These are phyloP conservation scores for Chiua virens DNA, from an alignment of 768 basidiomycete genomes.

Conservation along the genomic window DNA sequence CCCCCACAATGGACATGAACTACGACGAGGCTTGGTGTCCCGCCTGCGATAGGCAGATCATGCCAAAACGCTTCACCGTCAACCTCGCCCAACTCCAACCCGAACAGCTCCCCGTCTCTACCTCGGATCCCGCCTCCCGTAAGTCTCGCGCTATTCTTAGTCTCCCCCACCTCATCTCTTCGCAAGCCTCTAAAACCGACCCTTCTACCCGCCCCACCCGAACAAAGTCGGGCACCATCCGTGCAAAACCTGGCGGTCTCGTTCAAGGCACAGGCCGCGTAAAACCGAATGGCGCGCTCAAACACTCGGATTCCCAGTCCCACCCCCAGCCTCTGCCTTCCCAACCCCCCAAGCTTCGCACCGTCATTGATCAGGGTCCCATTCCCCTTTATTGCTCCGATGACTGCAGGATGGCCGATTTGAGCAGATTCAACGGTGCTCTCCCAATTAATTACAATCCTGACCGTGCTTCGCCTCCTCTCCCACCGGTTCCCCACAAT, in stretches of 20 bases:
- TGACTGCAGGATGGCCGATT: constrained; percentile 64
- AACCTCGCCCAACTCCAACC: constrained; percentile 33
- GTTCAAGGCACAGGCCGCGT: constrained; percentile 66
- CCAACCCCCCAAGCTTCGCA: constrained; percentile 50
- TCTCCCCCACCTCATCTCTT: constrained; percentile 3
- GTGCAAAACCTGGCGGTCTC: constrained; percentile 48
- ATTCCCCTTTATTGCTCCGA: constrained; percentile 84
- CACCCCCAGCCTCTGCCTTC: constrained; percentile 28
- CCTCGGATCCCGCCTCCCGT: constrained; percentile 43
- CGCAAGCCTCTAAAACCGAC: constrained; percentile 29
- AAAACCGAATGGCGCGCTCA: constrained; percentile 57
- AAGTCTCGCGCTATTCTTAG: constrained; percentile 13
- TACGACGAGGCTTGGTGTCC: constrained; percentile 82
- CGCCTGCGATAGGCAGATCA: constrained; percentile 72
- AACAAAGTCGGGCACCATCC: constrained; percentile 37
- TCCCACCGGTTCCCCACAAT: constrained; percentile 43
- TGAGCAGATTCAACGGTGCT: constrained; percentile 40
- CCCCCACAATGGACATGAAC: constrained; percentile 33
- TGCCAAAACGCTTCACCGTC: constrained; percentile 71
- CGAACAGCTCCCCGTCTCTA: constrained; percentile 23
- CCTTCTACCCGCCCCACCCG: constrained; percentile 29
- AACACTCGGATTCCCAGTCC: constrained; percentile 34
- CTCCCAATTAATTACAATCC: constrained; percentile 51
- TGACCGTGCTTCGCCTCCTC: constrained; percentile 39
- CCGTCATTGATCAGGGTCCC: constrained; percentile 78